phyloP scores from a whole-genome alignment of 2,329 filamentous ascomycete species.

The Chrysoporthe cubensis region DNA sequence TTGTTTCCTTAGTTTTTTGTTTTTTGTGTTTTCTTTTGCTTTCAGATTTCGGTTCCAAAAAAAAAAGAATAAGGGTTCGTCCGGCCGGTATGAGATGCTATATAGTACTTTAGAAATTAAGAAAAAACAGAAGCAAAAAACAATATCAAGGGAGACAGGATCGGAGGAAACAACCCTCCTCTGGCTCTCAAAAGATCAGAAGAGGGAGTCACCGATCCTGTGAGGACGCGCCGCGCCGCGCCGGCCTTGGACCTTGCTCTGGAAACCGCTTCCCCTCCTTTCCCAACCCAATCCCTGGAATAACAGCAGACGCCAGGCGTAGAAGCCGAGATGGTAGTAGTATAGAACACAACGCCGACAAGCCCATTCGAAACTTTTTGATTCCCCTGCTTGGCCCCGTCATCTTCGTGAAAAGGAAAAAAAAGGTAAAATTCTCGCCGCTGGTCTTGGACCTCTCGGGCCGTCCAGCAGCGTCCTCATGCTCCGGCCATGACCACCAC shows the following conservation, averaged over 20 bases:
- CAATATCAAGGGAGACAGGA: neutral
- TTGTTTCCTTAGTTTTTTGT: neutral
- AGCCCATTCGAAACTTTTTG: neutral
- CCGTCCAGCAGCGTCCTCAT: neutral
- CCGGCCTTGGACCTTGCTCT: neutral
- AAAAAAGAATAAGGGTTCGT: neutral
- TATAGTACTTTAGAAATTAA: neutral
- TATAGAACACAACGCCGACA: slow-evolving; percentile 7
- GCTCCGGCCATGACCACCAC: neutral
- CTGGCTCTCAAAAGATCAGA: neutral
- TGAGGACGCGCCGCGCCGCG: neutral
- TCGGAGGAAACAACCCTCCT: neutral
- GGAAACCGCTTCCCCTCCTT: neutral
- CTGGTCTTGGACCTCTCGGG: neutral
- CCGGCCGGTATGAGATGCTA: neutral
- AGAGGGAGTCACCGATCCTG: neutral
- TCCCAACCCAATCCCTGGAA: neutral
- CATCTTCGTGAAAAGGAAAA: neutral
- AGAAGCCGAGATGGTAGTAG: neutral
- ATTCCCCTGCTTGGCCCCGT: neutral
- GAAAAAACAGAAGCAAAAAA: neutral
- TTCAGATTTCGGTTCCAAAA: neutral
- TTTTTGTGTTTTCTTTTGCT: too few relatives aligned
- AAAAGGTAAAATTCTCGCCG: neutral
- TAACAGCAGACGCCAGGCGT: neutral